Evolutionary conservation across 2,329 filamentous ascomycete species (phyloP).

Genomic region (Penicillium nordicum): DNA sequence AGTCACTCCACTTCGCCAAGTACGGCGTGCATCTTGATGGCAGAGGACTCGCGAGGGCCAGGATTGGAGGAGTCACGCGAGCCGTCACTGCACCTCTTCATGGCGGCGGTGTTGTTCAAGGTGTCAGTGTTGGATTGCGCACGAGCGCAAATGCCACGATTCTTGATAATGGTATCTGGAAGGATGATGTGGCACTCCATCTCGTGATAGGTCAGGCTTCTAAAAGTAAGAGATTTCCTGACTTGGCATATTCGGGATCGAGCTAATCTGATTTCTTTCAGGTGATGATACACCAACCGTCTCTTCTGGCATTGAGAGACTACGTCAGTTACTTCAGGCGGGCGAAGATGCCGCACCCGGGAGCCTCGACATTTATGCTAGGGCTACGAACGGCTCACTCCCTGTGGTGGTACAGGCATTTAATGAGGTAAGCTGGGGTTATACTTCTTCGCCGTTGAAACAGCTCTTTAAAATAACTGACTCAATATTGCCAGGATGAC

Average conservation of each 20-base stretch:
- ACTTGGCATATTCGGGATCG: not conserved
- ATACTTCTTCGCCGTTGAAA: not conserved
- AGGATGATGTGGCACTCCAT: not conserved
- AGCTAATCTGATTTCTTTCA: not conserved
- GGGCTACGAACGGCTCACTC: not conserved
- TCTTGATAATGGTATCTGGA: not conserved
- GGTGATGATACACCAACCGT: not conserved
- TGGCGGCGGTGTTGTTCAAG: not conserved
- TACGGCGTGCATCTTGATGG: not conserved
- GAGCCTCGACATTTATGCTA: not conserved
- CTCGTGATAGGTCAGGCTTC: not conserved
- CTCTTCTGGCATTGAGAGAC: not conserved
- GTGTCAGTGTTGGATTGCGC: not conserved
- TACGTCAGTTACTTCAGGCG: not conserved
- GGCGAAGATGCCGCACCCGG: not conserved
- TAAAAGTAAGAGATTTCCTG: not conserved
- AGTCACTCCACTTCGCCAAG: not conserved
- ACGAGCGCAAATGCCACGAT: not conserved
- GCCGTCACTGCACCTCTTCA: not conserved
- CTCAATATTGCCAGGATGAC: not conserved
- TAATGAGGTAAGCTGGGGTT: not conserved
- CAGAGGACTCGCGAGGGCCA: not conserved
- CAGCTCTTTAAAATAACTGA: not conserved
- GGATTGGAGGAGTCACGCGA: not conserved
- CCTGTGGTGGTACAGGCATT: not conserved